phyloP scores from a whole-genome alignment of 1,284 basidiomycete genomes.

The Marasmius sp. region DNA sequence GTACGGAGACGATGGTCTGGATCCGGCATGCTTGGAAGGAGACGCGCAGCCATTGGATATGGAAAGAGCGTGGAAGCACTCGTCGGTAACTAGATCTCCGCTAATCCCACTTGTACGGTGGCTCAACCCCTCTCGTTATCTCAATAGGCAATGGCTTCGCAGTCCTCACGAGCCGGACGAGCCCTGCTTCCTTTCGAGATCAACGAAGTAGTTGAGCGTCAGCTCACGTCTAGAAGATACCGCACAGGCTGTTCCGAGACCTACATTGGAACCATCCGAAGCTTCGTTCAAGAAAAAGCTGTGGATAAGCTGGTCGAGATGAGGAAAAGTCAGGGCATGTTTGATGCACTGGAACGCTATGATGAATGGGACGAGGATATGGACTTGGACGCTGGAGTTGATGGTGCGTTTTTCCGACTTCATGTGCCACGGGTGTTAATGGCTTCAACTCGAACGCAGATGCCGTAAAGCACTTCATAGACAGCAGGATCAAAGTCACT shows the following conservation, averaged over 20 bases:
- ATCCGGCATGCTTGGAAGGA: conserved; percentile 94
- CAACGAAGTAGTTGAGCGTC: conserved; percentile 67
- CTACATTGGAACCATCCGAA: conserved; percentile 76
- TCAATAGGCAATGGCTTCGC: conserved; percentile 61
- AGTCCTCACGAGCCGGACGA: conserved; percentile 40
- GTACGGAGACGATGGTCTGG: conserved; percentile 97
- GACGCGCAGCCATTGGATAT: conserved; percentile 93
- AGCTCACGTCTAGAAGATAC: conserved; percentile 63
- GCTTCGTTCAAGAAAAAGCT: conserved; percentile 74
- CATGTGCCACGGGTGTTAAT: neutral
- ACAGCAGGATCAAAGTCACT: conserved; percentile 92
- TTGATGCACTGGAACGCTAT: conserved; percentile 74
- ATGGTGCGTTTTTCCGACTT: conserved; percentile 42
- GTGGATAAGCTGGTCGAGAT: conserved; percentile 68
- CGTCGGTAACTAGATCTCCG: conserved; percentile 56
- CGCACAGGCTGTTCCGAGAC: conserved; percentile 72
- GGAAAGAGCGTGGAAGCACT: conserved; percentile 86
- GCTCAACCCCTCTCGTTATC: neutral
- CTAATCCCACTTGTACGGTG: neutral
- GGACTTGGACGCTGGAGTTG: conserved; percentile 76
- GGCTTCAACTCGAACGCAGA: conserved; percentile 32
- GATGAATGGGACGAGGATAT: conserved; percentile 80
- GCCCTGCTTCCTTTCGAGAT: conserved; percentile 90
- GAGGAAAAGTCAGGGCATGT: conserved; percentile 82
- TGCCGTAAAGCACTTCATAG: conserved; percentile 70